Percentiles rank a stretch among this genome's conserved stretches.
Conservation (phyloP, 1,284 basidiomycete species). For the Pyrrhoderma lamaoense region DNA sequence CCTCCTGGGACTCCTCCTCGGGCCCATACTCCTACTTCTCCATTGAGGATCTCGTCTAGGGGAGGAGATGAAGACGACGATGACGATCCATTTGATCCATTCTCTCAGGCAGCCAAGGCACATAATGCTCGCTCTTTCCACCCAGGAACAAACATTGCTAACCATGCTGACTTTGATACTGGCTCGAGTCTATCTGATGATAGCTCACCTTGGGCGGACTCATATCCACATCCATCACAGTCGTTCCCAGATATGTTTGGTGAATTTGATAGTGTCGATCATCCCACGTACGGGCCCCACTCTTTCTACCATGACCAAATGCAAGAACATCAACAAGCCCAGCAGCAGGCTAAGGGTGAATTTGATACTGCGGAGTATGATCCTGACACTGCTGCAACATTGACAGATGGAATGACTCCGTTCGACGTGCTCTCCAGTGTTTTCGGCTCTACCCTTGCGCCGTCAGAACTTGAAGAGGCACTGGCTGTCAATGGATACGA, state of each 20-base stretch:
- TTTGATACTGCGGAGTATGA: slow-evolving; percentile 40
- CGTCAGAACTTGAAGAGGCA: slow-evolving; percentile 90
- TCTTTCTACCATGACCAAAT: slow-evolving; percentile 10
- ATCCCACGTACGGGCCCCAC: slow-evolving; percentile 9
- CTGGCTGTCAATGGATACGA: slow-evolving; percentile 85
- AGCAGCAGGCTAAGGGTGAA: slow-evolving; percentile 16
- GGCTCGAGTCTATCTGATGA: slow-evolving; percentile 44
- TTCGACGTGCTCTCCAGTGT: slow-evolving; percentile 93
- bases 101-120: slow-evolving; percentile 35
- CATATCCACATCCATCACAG: slow-evolving; percentile 25
- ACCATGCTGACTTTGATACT: slow-evolving; percentile 51
- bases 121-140: slow-evolving; percentile 46
- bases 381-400: slow-evolving; percentile 46
- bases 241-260: slow-evolving; percentile 14
- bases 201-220: background rate
- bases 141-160: slow-evolving; percentile 36
- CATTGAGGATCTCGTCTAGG: slow-evolving; percentile 54
- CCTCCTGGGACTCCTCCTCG: slow-evolving; percentile 29
- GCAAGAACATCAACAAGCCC: slow-evolving; percentile 3
- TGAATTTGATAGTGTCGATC: slow-evolving; percentile 13
- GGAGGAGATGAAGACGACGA: slow-evolving; percentile 51
- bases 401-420: slow-evolving; percentile 90
- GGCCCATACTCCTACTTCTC: slow-evolving; percentile 46
- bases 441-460: slow-evolving; percentile 82
- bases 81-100: slow-evolving; percentile 73